Conservation (phyloP, 1,139 yeast genomes). For the Saccharomycopsis phalli region DNA sequence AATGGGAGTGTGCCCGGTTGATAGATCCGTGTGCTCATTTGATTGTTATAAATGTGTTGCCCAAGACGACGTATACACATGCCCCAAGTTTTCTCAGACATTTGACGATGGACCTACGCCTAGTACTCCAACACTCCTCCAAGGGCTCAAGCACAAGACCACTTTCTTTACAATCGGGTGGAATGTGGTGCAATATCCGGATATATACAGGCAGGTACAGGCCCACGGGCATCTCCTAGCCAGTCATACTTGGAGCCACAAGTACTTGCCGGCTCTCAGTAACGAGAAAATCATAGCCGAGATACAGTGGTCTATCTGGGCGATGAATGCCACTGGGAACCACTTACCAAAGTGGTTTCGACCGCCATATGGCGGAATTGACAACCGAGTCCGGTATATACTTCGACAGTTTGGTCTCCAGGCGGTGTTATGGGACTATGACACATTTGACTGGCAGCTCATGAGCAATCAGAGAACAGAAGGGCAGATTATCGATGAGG, state of each 20-base stretch:
- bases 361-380: slow-evolving; percentile 95
- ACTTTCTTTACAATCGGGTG: slow-evolving; percentile 85
- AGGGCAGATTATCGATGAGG: slow-evolving; percentile 45
- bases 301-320: slow-evolving; percentile 94
- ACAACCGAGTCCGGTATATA: slow-evolving; percentile 72
- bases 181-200: slow-evolving; percentile 70
- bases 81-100: slow-evolving; percentile 70
- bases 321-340: slow-evolving; percentile 88
- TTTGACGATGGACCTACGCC: slow-evolving; percentile 94
- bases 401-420: slow-evolving; percentile 81
- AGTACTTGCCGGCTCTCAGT: slow-evolving; percentile 63
- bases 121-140: slow-evolving; percentile 51
- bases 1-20: slow-evolving; percentile 51
- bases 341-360: slow-evolving; percentile 91
- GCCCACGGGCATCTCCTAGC: slow-evolving; percentile 70
- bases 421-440: slow-evolving; percentile 85
- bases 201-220: slow-evolving; percentile 50
- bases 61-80: slow-evolving; percentile 69
- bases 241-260: slow-evolving; percentile 91
- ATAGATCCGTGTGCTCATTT: slow-evolving; percentile 59
- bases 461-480: slow-evolving; percentile 38
- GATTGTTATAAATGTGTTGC: slow-evolving; percentile 78
- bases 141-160: slow-evolving; percentile 42
- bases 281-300: slow-evolving; percentile 84
- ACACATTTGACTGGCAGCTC: slow-evolving; percentile 86